Evolutionary conservation across 371 early-diverging fungal genomes (phyloP), one percentile per base, ranked within the genome.

Genomic region (Mortierella sp.): DNA sequence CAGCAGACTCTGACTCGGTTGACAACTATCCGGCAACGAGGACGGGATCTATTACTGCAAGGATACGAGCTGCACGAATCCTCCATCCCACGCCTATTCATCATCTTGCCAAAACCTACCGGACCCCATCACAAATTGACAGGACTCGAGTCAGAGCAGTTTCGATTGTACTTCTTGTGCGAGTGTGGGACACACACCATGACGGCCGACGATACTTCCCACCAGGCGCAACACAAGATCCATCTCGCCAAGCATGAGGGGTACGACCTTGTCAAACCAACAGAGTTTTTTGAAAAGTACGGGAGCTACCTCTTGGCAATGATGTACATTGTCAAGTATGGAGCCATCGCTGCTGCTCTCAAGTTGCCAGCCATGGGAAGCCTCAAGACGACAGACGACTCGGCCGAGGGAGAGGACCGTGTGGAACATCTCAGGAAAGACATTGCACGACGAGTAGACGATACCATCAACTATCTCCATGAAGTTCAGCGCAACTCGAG

Each of bases 151-250:
- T 24, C 52, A 13, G 21, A 60, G 21, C 39, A 51, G 34, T 60
- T 41, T 52, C 51, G 60, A 19, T 41, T 60, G 3, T 53, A 45
- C 37, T 61, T 53, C 37, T 27, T 63, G 31, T 63, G 56, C 44
- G 63, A 63, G 24, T 63, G 63, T 17, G 63, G 63, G 0, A 55
- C 55, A 21, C 63, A 63, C 37, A 63, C 63, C 1, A 63, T 41
- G 50, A n/a, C n/a, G n/a, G n/a, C n/a, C n/a, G 2, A 46, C 1
- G 45, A 6, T 16, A 45, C 19, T 27, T 40, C 13, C n/a, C n/a
- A n/a, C 40, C 52, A 21, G 21, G 39, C 31, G 3, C 48, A 41
- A 13, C 57, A 63, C 31, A 29, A 63, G 21, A 50, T 63, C 56
- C 63, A 63, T 41, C 31, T 63, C 17, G 49, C 56, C 24, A 46